phyloP scores from a whole-genome alignment of 2,329 filamentous ascomycete species.

The Pyricularia sp. region DNA sequence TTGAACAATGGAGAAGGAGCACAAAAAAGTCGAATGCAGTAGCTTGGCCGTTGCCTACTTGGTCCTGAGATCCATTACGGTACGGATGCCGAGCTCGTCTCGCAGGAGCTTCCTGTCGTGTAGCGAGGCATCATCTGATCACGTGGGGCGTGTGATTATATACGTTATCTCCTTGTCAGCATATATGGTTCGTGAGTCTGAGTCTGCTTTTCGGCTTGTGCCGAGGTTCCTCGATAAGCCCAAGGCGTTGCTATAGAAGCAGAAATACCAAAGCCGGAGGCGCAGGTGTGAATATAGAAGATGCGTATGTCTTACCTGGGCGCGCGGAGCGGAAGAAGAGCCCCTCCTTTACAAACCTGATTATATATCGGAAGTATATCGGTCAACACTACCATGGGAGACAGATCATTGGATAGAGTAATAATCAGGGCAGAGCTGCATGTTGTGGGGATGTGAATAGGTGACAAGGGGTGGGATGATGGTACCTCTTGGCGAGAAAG shows the following conservation, averaged over 20 bases:
- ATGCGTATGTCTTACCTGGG: constrained; percentile 21
- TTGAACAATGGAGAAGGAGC: background rate
- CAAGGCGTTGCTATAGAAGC: background rate
- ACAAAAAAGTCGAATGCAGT: background rate
- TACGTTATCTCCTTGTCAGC: background rate
- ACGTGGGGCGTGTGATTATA: background rate
- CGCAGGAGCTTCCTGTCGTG: constrained; percentile 52
- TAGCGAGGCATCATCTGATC: constrained; percentile 58
- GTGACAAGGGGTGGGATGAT: background rate
- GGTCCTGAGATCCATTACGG: constrained; percentile 71
- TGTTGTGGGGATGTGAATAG: background rate
- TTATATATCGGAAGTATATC: background rate
- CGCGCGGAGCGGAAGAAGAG: constrained; percentile 61
- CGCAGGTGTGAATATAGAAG: background rate
- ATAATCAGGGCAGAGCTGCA: background rate
- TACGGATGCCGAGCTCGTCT: constrained; percentile 54
- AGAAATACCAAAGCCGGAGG: background rate
- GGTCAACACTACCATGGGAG: background rate
- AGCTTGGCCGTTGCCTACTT: constrained; percentile 36
- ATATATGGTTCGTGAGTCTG: background rate
- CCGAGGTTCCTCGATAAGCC: background rate
- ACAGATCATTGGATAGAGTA: background rate
- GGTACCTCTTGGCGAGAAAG: constrained; percentile 43
- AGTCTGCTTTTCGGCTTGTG: background rate
- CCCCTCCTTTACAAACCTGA: constrained; percentile 46